phyloP scores from a whole-genome alignment of 108 stramenopile genomes.

The Bacterosira constricta region DNA sequence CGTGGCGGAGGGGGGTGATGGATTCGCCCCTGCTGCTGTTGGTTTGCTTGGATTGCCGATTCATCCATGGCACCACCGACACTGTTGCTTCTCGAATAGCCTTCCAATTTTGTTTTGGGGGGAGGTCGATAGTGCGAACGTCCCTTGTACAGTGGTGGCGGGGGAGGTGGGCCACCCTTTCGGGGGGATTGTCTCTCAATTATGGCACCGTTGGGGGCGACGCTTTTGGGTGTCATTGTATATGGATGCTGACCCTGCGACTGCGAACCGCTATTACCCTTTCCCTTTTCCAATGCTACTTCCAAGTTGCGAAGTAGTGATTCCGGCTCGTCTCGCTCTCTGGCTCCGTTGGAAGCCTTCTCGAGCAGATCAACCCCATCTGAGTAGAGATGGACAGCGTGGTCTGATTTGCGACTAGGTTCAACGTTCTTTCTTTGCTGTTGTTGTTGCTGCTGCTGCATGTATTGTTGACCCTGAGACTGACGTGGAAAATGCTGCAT shows the following conservation, averaged over 20 bases:
- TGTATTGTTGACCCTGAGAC: not conserved
- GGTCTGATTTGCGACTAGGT: not conserved
- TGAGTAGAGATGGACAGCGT: constrained; percentile 3
- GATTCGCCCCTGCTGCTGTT: constrained; percentile 1
- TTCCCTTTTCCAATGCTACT: constrained; percentile 7
- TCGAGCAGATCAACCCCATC: constrained; percentile 26
- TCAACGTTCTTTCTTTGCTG: not conserved
- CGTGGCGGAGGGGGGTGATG: constrained; percentile 20
- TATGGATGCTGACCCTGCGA: not conserved
- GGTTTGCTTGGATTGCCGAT: not conserved
- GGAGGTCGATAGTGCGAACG: constrained; percentile 1
- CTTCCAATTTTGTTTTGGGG: not conserved
- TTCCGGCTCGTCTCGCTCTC: constrained; percentile 20
- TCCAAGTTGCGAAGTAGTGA: constrained; percentile 21
- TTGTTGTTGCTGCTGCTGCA: constrained; percentile 6
- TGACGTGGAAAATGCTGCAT: not conserved
- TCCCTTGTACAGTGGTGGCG: too few relatives aligned
- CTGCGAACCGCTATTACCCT: too few relatives aligned
- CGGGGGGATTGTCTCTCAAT: not conserved
- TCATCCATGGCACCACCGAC: not conserved
- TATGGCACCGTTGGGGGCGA: not conserved
- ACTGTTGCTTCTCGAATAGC: not conserved
- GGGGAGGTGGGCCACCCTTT: constrained; percentile 11
- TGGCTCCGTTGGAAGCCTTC: constrained; percentile 25
- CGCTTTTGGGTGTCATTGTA: not conserved